Evolutionary conservation across 2,329 filamentous ascomycete genomes (phyloP), one percentile per base, ranked within the genome.

Genomic region (Fusarium heterosporum): DNA sequence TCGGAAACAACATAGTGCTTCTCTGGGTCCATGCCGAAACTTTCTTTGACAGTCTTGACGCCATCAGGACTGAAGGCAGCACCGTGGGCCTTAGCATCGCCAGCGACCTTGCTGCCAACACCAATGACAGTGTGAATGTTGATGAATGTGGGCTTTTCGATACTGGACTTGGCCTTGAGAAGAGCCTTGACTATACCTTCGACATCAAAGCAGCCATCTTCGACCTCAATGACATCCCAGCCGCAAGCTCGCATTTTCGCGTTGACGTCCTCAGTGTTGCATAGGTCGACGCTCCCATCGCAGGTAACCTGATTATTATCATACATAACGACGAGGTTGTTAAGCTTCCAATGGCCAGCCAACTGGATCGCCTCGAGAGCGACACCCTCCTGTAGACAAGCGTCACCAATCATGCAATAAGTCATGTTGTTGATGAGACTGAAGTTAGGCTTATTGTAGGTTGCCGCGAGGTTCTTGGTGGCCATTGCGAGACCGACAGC

Each of bases 221-320:
- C 71, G 2, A 88, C 76, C 19, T 87, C 83, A 8, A 87, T 77
- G 2, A 88, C 84, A 19, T 87, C 69, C 84, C 84, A 88, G 4
- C 84, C 84, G 32, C 79, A 83, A 8, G 85, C 85, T 7, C 79
- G 76, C 85, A 88, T 87, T 74, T 87, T 88, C 8, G 78, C 74
- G 55, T 88, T 87, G 67, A 87, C 77, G 43, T 88, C 84, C 66
- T 88, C 85, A 0, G 80, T 84, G 61, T 85, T 86, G 82, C 76
- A 71, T 22, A 78, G 68, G 48, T 87, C 84, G 4, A 87, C 80
- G 3, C 80, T 81, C 2, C 86, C 86, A 57, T 88, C 86, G 68
- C 85, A 88, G 7, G 85, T 87, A 46, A 88, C 78, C 68, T 86
- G 83, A 72, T 88, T 88, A 74, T 89, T 88, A 66, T 88, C 86